Base-by-base conservation (phyloP, 2,329 filamentous ascomycete genomes). In the Colletotrichum viniferum region DNA sequence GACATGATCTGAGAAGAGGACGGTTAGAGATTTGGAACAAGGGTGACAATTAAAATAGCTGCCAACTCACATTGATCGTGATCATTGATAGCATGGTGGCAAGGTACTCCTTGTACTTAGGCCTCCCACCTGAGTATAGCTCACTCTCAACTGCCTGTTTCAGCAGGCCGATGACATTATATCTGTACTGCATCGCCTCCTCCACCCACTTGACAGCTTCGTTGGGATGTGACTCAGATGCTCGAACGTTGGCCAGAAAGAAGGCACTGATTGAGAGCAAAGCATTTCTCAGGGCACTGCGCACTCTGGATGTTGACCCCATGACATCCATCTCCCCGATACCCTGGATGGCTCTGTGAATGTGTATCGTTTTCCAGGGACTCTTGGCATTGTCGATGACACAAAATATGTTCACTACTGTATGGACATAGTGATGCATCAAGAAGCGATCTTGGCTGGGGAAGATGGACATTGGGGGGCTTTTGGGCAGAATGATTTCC, bases 11-110 rank as follows among this genome's bases (percentile, higher is more conserved):
- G 18, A 32, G 5, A 26, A 8, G 3, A 13, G 12, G 13, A 18
- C 14, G n/a, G 4, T 52, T 21, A 52, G 43, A 7, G n/a, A 52
- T 2, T 13, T 52, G 43, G 3, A 52, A 52, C n/a, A 7, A 13
- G 4, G 38, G n/a, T 10, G n/a, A 21, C 3, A 48, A 3, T 12
- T n/a, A 13, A 12, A 9, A 4, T 6, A 48, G 6, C 43, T 48
- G n/a, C 12, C n/a, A 16, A 48, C 67, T 52, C 55, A 79, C 80
- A 52, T 81, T 81, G 5, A 81, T 81, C 0, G 79, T 78, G 16
- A 81, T 78, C 79, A 81, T 81, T 3, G 79, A 81, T 28, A 81
- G 12, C 78, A 80, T 81, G 2, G 79, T 81, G 1, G 80, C 80
- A 2, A 81, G 63, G 24, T 79, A 79, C 18, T 81, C 80, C n/a